Conservation (phyloP, 306 rosid genomes). For the Castanea mollissima region DNA sequence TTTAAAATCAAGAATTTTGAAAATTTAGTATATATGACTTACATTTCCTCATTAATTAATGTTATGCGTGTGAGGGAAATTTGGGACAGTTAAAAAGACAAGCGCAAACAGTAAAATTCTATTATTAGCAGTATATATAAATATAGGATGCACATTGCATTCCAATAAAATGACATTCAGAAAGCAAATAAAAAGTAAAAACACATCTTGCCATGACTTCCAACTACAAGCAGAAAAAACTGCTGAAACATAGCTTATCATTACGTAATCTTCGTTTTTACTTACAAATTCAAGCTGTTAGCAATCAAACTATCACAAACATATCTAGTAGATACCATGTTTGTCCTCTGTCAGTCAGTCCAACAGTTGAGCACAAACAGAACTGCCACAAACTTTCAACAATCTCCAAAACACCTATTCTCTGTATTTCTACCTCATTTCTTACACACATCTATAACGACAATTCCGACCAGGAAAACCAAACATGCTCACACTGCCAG, state of each 20-base stretch:
- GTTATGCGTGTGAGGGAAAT: no score
- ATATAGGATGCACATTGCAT: background rate
- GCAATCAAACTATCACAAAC: conserved; percentile 47
- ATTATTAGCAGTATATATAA: no score
- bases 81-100: no score
- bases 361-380: conserved; percentile 86
- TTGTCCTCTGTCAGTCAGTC: conserved; percentile 53
- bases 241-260: conserved; percentile 15
- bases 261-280: conserved; percentile 43
- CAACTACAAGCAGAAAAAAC: background rate
- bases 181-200: background rate
- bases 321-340: conserved; percentile 45
- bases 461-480: conserved; percentile 39
- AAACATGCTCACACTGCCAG: conserved; percentile 85
- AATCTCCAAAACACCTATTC: conserved; percentile 45
- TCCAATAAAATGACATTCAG: background rate
- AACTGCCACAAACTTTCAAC: conserved; percentile 42
- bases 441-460: conserved; percentile 55
- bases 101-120: no score
- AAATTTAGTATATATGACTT: no score
- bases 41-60: no score
- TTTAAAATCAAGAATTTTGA: no score
- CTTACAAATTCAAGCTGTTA: conserved; percentile 69
- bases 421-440: conserved; percentile 68
- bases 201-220: background rate